Evolutionary conservation across 768 basidiomycete genomes (phyloP).

Genomic region (Lentinula edodes): DNA sequence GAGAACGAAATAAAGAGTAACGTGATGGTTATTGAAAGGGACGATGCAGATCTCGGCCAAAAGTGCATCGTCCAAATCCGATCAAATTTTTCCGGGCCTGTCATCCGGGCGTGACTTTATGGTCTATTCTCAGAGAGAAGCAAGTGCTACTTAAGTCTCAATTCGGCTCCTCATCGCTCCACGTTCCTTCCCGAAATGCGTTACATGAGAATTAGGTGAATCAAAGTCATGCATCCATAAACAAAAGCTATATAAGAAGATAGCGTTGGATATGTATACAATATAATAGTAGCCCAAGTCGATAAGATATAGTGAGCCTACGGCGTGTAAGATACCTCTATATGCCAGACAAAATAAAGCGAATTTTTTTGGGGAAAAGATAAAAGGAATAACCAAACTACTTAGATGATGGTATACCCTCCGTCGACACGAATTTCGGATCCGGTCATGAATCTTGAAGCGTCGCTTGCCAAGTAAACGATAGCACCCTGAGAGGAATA

Average conservation of each 20-base stretch:
- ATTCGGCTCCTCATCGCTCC: not conserved
- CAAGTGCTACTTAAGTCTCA: not conserved
- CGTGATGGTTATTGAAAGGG: too few species aligned
- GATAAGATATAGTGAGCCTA: not conserved
- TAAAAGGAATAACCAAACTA: not conserved
- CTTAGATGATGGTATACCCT: conserved; percentile 71
- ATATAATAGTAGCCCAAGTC: not conserved
- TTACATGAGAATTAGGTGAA: not conserved
- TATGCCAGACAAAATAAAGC: not conserved
- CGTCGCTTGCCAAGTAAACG: conserved; percentile 87
- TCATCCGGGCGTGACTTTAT: too few species aligned
- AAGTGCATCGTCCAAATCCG: too few species aligned
- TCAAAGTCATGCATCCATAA: too few species aligned
- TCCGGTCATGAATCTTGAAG: conserved; percentile 87
- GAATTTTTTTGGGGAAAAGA: not conserved
- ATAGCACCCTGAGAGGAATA: conserved; percentile 60
- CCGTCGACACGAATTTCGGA: conserved; percentile 84
- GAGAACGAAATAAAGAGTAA: too few species aligned
- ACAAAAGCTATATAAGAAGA: not conserved
- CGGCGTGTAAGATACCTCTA: conserved; percentile 7
- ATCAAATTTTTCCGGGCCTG: too few species aligned
- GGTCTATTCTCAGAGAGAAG: too few species aligned
- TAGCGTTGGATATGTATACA: not conserved
- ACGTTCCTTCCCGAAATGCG: not conserved
- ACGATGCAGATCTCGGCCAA: too few species aligned